Percentiles rank a stretch among this genome's conserved stretches.
Conservation (phyloP, 805 yeast species). For the Saccharomyces eubayanus region DNA sequence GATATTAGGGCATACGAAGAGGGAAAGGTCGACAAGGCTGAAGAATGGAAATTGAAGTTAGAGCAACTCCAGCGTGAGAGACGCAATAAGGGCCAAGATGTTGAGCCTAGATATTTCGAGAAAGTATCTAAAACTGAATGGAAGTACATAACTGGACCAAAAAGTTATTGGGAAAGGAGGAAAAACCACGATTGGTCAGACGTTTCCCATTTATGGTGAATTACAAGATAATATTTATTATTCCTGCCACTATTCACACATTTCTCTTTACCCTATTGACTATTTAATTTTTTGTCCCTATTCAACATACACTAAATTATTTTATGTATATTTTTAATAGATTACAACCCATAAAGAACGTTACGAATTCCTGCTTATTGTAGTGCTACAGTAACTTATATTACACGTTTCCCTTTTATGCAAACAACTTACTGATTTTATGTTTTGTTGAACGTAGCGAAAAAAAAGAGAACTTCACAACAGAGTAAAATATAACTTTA, state of each 20-base stretch:
- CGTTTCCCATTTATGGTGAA: constrained; percentile 48
- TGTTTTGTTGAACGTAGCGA: too few relatives aligned
- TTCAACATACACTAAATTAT: background rate
- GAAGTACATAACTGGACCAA: constrained; percentile 47
- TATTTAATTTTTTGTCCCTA: background rate
- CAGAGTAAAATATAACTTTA: too few relatives aligned
- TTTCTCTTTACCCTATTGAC: background rate
- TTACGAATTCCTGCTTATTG: background rate
- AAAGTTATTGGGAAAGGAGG: constrained; percentile 76
- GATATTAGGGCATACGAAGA: constrained; percentile 68
- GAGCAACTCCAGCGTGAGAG: constrained; percentile 78
- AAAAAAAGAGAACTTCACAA: too few relatives aligned
- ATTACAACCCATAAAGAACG: background rate
- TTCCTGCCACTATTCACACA: background rate
- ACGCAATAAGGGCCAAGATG: constrained; percentile 49
- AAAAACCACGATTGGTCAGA: constrained; percentile 53
- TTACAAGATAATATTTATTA: background rate
- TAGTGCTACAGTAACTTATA: too few relatives aligned
- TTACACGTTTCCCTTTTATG: too few relatives aligned
- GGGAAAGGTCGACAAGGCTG: constrained; percentile 67
- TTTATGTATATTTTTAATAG: background rate
- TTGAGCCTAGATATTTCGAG: constrained; percentile 55
- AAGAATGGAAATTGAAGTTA: constrained; percentile 51
- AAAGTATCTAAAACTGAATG: constrained; percentile 39
- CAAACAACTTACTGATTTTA: too few relatives aligned